phyloP scores from a whole-genome alignment of 2,329 filamentous ascomycete species.

The Escovopsis sp. region DNA sequence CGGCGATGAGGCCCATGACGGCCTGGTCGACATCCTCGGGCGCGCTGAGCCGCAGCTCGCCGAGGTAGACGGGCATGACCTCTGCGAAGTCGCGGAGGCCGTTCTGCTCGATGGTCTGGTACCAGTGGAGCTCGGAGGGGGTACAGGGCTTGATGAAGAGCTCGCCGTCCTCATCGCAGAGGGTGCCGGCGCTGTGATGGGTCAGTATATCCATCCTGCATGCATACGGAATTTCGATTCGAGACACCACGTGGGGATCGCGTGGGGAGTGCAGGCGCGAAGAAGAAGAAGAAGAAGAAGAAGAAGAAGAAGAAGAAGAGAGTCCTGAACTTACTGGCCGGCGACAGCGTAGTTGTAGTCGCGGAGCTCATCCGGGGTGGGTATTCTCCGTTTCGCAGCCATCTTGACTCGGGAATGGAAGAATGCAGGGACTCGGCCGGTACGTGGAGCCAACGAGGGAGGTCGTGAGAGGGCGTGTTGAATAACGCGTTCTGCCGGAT shows the following conservation, averaged over 20 bases:
- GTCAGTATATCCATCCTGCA: neutral
- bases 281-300: too few relatives aligned
- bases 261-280: too few relatives aligned
- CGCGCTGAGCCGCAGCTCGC: conserved; percentile 56
- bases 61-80: conserved; percentile 75
- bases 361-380: conserved; percentile 45
- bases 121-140: conserved; percentile 72
- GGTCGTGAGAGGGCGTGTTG: too few relatives aligned
- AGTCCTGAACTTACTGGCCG: conserved; percentile 51
- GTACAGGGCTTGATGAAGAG: conserved; percentile 94
- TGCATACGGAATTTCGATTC: conserved; percentile 12
- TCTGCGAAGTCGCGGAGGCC: conserved; percentile 58
- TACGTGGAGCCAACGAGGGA: too few relatives aligned
- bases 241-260: too few relatives aligned
- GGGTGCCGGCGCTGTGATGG: conserved; percentile 61
- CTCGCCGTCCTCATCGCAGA: conserved; percentile 68
- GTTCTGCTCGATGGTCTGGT: conserved; percentile 48
- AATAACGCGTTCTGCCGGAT: too few relatives aligned
- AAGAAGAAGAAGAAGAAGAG: too few relatives aligned
- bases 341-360: conserved; percentile 65
- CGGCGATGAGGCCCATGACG: conserved; percentile 27
- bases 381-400: conserved; percentile 19
- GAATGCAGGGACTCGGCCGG: too few relatives aligned
- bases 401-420: too few relatives aligned
- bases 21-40: conserved; percentile 34